A percentile compares a stretch with the other conserved stretches of the same genome.
phyloP scores from a whole-genome alignment of 768 basidiomycete genomes.

The Termitomyces heimii region DNA sequence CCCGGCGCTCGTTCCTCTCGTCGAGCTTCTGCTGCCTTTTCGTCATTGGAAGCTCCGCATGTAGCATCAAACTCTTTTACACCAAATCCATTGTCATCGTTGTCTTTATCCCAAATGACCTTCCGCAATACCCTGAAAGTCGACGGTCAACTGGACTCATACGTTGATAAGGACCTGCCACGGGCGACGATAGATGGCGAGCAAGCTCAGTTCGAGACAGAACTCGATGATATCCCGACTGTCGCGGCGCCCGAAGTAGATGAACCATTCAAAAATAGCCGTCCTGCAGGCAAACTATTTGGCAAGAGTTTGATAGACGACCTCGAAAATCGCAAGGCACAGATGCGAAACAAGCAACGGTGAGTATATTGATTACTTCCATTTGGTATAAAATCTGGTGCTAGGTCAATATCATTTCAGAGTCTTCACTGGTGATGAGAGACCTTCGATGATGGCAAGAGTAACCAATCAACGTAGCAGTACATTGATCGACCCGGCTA shows the following conservation, averaged over 20 bases:
- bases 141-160: conserved; percentile 59
- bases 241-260: conserved; percentile 16
- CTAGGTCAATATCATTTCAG: conserved; percentile 30
- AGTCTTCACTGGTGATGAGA: conserved; percentile 81
- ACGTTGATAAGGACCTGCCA: conserved; percentile 56
- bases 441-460: conserved; percentile 93
- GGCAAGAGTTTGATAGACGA: conserved; percentile 90
- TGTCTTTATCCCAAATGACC: conserved; percentile 76
- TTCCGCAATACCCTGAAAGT: conserved; percentile 78
- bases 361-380: conserved; percentile 25
- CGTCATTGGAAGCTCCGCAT: conserved; percentile 28
- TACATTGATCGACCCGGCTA: conserved; percentile 70
- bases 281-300: conserved; percentile 79
- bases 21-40: conserved; percentile 34
- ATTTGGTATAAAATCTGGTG: neutral
- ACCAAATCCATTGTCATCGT: conserved; percentile 68
- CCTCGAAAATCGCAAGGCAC: conserved; percentile 75
- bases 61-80: conserved; percentile 64
- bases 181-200: conserved; percentile 77
- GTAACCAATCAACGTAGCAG: conserved; percentile 44
- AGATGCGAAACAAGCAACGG: conserved; percentile 82
- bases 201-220: conserved; percentile 48
- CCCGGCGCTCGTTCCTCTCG: conserved; percentile 61
- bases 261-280: conserved; percentile 28
- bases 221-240: conserved; percentile 28